Conservation (phyloP, 2,329 filamentous ascomycete genomes). For the Trichoderma sp. region DNA sequence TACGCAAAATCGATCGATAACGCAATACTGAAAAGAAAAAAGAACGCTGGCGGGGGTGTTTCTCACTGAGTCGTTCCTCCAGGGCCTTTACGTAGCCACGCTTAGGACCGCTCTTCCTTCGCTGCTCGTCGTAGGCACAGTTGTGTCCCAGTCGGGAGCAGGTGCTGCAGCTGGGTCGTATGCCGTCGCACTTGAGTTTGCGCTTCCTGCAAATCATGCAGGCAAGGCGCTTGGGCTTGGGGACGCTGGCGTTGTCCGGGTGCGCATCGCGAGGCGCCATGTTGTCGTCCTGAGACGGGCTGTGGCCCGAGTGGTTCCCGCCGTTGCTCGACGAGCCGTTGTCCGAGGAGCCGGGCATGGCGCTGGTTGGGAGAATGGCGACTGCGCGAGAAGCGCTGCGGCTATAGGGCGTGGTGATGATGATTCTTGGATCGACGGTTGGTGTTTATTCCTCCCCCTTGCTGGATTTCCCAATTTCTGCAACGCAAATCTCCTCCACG, state of each 20-base stretch:
- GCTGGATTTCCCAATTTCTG: background rate
- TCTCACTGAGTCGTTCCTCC: constrained; percentile 85
- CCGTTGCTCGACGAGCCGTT: constrained; percentile 37
- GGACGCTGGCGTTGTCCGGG: constrained; percentile 58
- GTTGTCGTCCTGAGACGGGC: constrained; percentile 38
- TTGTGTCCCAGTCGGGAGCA: constrained; percentile 84
- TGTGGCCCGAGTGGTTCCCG: constrained; percentile 32
- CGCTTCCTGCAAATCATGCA: constrained; percentile 92
- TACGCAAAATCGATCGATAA: background rate
- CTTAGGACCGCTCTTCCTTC: constrained; percentile 93
- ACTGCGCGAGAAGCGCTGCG: constrained; percentile 8
- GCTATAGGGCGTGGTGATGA: background rate
- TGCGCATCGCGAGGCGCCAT: constrained; percentile 43
- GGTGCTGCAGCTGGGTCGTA: constrained; percentile 82
- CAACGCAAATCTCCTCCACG: background rate
- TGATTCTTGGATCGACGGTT: background rate
- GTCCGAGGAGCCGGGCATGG: constrained; percentile 43
- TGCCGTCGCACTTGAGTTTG: constrained; percentile 87
- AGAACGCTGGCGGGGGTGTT: background rate
- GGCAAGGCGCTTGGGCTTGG: constrained; percentile 88
- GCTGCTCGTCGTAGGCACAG: constrained; percentile 88
- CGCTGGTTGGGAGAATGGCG: background rate
- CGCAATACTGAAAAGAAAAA: background rate
- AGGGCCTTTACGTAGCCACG: constrained; percentile 92
- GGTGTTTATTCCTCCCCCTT: background rate